Percentiles rank a stretch among this genome's conserved stretches.
These are phyloP conservation scores for Aureobasidium sp. DNA, from an alignment of 2,329 filamentous ascomycete species.

Conservation along the genomic window DNA sequence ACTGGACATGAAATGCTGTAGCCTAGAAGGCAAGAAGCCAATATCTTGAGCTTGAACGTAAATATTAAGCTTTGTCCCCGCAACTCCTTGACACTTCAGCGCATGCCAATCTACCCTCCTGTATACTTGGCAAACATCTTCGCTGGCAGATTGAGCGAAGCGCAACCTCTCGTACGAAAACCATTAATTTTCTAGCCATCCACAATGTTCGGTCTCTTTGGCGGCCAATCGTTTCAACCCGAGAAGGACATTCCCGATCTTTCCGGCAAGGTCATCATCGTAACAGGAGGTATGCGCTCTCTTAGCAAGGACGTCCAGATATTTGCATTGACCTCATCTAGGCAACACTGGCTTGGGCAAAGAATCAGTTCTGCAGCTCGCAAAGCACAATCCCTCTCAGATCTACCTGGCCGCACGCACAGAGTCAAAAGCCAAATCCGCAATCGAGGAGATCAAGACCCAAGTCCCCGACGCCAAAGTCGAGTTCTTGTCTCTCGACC, in stretches of 20 bases:
- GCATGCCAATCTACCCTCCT: not conserved
- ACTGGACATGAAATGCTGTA: not conserved
- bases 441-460: constrained; percentile 35
- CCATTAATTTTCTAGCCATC: not conserved
- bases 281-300: constrained; percentile 33
- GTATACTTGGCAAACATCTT: not conserved
- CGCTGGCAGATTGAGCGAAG: not conserved
- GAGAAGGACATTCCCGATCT: constrained; percentile 35
- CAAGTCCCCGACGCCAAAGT: constrained; percentile 31
- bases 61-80: constrained; percentile 3
- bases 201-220: constrained; percentile 12
- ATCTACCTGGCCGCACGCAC: constrained; percentile 44
- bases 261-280: constrained; percentile 36
- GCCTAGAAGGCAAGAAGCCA: not conserved
- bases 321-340: constrained; percentile 15
- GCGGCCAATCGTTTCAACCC: constrained; percentile 25
- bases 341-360: constrained; percentile 44
- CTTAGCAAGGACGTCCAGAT: not conserved
- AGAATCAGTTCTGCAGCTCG: constrained; percentile 38
- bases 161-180: not conserved
- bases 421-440: constrained; percentile 34
- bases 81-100: not conserved
- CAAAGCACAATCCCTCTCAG: constrained; percentile 36
- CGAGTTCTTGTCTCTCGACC: constrained; percentile 36
- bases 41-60: not conserved